Conservation (phyloP, 2,329 filamentous ascomycete genomes). For the Alternaria gansuensis region DNA sequence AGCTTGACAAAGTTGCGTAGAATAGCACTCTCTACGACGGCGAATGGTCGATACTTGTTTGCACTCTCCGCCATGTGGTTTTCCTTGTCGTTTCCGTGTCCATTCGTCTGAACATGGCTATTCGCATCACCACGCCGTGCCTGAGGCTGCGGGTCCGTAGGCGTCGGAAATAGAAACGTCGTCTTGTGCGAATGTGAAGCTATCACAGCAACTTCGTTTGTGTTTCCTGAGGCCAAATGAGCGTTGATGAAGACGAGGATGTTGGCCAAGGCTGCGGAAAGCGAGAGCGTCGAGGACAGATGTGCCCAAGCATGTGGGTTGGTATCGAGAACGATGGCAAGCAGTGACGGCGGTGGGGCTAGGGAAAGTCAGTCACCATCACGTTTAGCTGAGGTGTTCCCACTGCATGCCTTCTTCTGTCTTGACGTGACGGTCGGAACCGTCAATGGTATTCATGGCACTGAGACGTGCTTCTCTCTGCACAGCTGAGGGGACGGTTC, state of each 20-base stretch:
- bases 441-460: slow-evolving; percentile 72
- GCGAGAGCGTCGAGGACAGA: slow-evolving; percentile 75
- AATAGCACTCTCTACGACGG: slow-evolving; percentile 83
- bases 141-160: slow-evolving; percentile 36
- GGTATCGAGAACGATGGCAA: slow-evolving; percentile 92
- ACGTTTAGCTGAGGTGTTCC: neutral
- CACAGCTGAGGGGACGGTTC: neutral
- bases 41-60: slow-evolving; percentile 95
- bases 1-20: slow-evolving; percentile 77
- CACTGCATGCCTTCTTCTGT: slow-evolving; percentile 45
- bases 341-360: slow-evolving; percentile 77
- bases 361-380: slow-evolving; percentile 19
- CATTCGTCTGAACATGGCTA: slow-evolving; percentile 41
- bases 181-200: slow-evolving; percentile 88
- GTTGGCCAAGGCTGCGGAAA: slow-evolving; percentile 85
- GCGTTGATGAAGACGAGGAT: slow-evolving; percentile 97
- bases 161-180: slow-evolving; percentile 84
- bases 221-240: slow-evolving; percentile 91
- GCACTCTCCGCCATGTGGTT: slow-evolving; percentile 58
- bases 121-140: slow-evolving; percentile 32
- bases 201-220: slow-evolving; percentile 90
- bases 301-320: slow-evolving; percentile 94
- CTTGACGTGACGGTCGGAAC: slow-evolving; percentile 58
- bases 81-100: slow-evolving; percentile 29
- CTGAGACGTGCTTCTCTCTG: neutral